Evolutionary conservation across 192 early-diverging fungal species (phyloP).

Genomic region (Coemansia sp.): DNA sequence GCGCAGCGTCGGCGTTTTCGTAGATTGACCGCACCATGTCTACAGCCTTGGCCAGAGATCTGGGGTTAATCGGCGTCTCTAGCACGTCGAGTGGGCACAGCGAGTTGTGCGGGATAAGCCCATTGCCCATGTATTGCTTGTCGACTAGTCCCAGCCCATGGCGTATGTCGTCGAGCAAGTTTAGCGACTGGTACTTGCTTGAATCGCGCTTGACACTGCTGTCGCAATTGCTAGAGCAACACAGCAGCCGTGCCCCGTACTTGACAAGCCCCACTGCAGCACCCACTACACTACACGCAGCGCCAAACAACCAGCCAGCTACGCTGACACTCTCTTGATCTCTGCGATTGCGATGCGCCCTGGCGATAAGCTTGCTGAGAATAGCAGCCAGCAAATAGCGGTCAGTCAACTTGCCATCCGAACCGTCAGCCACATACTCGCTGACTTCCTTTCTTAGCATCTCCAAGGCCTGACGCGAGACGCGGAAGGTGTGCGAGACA

Average conservation of each 20-base stretch:
- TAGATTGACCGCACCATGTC: slow-evolving; percentile 20
- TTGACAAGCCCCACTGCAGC: slow-evolving; percentile 1
- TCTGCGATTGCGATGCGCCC: slow-evolving; percentile 35
- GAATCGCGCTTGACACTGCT: not conserved
- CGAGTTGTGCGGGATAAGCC: slow-evolving; percentile 38
- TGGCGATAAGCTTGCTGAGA: slow-evolving; percentile 43
- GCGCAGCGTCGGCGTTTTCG: slow-evolving; percentile 30
- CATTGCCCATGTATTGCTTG: slow-evolving; percentile 49
- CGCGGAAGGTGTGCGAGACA: slow-evolving; percentile 40
- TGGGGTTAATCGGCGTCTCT: slow-evolving; percentile 21
- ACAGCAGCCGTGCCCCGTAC: not conserved
- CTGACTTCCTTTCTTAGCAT: slow-evolving; percentile 19
- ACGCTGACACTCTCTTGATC: not conserved
- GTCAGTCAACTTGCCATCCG: not conserved
- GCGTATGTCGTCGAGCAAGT: slow-evolving; percentile 43
- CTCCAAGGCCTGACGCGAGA: slow-evolving; percentile 19
- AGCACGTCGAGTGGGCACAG: slow-evolving; percentile 33
- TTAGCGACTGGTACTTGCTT: slow-evolving; percentile 31
- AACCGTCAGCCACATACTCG: not conserved
- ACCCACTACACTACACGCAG: not conserved
- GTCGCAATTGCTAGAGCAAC: not conserved
- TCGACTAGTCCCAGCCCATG: slow-evolving; percentile 27
- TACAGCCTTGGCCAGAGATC: slow-evolving; percentile 20
- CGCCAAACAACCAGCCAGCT: not conserved
- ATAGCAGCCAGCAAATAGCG: slow-evolving; percentile 41